Evolutionary conservation across 768 basidiomycete species (phyloP).

Genomic region (Phaffia australis): DNA sequence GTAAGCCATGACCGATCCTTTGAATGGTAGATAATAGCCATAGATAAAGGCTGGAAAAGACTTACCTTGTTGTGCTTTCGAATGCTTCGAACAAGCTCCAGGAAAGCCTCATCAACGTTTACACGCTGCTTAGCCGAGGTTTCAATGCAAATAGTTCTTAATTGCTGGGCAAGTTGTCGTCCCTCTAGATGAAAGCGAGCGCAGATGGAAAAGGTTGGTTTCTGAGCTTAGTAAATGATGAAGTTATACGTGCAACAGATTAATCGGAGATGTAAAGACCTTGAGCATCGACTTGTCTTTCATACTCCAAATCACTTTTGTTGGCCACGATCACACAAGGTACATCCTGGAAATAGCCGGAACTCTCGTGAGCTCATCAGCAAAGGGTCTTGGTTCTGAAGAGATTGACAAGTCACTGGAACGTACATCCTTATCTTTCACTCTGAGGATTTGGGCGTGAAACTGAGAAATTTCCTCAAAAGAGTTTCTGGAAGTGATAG

Average conservation of each 20-base stretch:
- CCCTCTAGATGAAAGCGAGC: conserved; percentile 56
- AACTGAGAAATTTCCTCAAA: conserved; percentile 95
- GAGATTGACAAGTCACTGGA: conserved; percentile 44
- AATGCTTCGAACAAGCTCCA: conserved; percentile 83
- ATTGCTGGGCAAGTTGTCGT: conserved; percentile 86
- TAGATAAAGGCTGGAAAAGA: background rate
- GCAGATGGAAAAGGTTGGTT: no score
- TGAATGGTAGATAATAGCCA: background rate
- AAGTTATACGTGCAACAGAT: background rate
- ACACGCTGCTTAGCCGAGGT: conserved; percentile 93
- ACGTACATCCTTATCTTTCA: conserved; percentile 73
- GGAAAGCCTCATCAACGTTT: conserved; percentile 94
- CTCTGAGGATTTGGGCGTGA: conserved; percentile 86
- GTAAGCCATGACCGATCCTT: no score
- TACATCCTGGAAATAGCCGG: conserved; percentile 51
- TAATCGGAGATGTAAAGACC: conserved; percentile 48
- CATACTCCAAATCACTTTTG: conserved; percentile 91
- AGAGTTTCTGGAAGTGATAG: conserved; percentile 93
- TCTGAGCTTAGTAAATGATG: no score
- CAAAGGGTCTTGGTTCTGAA: conserved; percentile 41
- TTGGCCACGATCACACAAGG: conserved; percentile 62
- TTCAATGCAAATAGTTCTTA: conserved; percentile 88
- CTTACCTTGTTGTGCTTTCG: conserved; percentile 81
- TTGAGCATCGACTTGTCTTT: conserved; percentile 89
- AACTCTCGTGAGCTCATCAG: background rate